These are phyloP conservation scores for Symbiodinium natans DNA, from an alignment of 73 alveolate genomes.

Conservation along the genomic window DNA sequence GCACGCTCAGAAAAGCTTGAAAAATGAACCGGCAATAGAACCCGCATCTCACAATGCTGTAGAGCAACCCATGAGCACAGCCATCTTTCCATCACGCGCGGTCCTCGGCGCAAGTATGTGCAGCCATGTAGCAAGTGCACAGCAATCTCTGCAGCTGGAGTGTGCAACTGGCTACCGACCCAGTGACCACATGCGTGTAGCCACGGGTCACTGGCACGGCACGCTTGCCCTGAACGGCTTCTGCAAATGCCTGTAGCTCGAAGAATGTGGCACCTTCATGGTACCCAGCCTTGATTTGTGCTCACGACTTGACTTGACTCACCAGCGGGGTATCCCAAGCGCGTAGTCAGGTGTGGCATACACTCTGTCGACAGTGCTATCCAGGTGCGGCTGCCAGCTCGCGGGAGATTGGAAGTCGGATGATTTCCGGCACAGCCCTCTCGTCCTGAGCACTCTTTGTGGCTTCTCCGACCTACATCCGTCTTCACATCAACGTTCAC, in stretches of 20 bases:
- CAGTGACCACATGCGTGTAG: too few species aligned
- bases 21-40: background rate
- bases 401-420: background rate
- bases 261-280: constrained; percentile 10
- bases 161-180: too few species aligned
- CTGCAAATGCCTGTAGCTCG: constrained; percentile 6
- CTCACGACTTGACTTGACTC: too few species aligned
- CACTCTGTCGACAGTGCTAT: too few species aligned
- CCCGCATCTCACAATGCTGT: background rate
- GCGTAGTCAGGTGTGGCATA: too few species aligned
- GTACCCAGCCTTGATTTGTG: constrained; percentile 5
- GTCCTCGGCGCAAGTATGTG: background rate
- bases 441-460: background rate
- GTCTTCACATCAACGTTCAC: too few species aligned
- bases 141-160: too few species aligned
- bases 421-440: constrained; percentile 18
- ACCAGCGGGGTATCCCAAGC: too few species aligned
- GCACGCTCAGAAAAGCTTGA: too few species aligned
- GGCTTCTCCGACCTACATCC: too few species aligned
- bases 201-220: background rate
- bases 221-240: background rate
- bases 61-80: constrained; percentile 22
- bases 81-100: constrained; percentile 24
- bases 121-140: background rate
- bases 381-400: background rate